Base-by-base conservation (phyloP, 202 grass and related monocot genomes). In the Cymbopogon flexuosus region DNA sequence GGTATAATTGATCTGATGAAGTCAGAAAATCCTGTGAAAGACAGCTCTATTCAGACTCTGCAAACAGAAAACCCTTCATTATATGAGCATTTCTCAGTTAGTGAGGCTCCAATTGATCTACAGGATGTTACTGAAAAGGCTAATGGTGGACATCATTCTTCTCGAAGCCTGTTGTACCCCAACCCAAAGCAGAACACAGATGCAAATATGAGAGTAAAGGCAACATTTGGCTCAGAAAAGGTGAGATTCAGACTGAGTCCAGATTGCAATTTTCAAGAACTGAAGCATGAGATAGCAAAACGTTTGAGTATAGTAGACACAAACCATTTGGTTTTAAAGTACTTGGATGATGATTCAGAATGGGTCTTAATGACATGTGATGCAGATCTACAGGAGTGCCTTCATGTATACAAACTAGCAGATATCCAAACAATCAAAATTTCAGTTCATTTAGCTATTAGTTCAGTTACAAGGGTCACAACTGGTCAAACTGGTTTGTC, bases 311-410 rank as follows among this genome's bases (percentile, higher is more conserved):
- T 94, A 85, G 70, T 31, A 18, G 84, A 90, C 76, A 83, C 46
- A 5, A 74, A 62, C 45, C 89, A 67, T 21, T 76, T 97, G 83
- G 83, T 90, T 87, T 75, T 97, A 29, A 97, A 86, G 75, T 97
- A 97, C 30, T 83, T 94, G 83, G 94, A 97, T 79, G 94, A 97
- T 82, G 94, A 97, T 68, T 89, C 81, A 15, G 94, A 97, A 70
- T 97, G 94, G 94, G 83, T 97, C 85, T 80, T 97, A 52, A 82
- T 97, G 77, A 90, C 94, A 85, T 92, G 94, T 46, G 89, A 97
- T 84, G 91, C 87, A 60, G 94, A 97, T 93, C 86, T 97, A 83
- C 87, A 88, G 22, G 94, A 97, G 72, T 97, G 94, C 57, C 43
- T 92, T 75, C 91, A 97, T 87, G 91, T 97, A 68, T 90, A 88